Base-by-base conservation (phyloP, 495 filamentous ascomycete genomes). In the Glarea lozoyensis region DNA sequence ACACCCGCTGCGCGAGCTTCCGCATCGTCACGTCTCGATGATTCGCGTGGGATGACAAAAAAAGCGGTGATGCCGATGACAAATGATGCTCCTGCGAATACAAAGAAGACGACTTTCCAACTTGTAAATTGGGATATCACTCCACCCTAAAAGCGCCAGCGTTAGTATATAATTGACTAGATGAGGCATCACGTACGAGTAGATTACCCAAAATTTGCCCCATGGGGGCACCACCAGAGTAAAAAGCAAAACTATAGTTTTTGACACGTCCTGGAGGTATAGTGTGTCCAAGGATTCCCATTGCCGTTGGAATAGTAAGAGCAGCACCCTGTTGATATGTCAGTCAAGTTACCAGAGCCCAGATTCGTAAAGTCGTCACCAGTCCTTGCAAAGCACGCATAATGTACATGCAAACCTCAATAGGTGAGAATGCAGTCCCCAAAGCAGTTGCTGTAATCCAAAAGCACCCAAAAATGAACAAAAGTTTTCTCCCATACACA, bases 321-420 rank as follows among this genome's bases (percentile, higher is more conserved):
- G 81, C 82, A 19, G 84, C 64, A 11, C 82, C 83, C 48, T 79
- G 63, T 2, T 69, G 60, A 44, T 69, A 65, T 34, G 59, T 69
- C 1, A 73, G 64, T 49, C 11, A 23, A 39, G 4, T 33, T 27
- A n/a, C 20, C 11, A 48, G 31, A 3, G 2, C 10, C 16, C 18
- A 40, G 59, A 56, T 3, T 46, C 50, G 24, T 5, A 16, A 2
- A 52, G 41, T 17, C 34, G 75, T 64, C 22, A 86, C 81, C 54
- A 85, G 72, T 0, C 84, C 84, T 21, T 84, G 67, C 21, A 85
- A 70, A 20, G 81, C 85, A 0, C 84, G 60, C 68, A 88, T 72
- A 61, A 86, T 4, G 65, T 84, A 68, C 72, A 87, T 60, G 53
- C 75, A 54, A 60, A 79, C 65, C 72, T 89, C 71, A 68, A 84